Evolutionary conservation across 495 filamentous ascomycete genomes (phyloP).

Genomic region (Xylaria longipes): DNA sequence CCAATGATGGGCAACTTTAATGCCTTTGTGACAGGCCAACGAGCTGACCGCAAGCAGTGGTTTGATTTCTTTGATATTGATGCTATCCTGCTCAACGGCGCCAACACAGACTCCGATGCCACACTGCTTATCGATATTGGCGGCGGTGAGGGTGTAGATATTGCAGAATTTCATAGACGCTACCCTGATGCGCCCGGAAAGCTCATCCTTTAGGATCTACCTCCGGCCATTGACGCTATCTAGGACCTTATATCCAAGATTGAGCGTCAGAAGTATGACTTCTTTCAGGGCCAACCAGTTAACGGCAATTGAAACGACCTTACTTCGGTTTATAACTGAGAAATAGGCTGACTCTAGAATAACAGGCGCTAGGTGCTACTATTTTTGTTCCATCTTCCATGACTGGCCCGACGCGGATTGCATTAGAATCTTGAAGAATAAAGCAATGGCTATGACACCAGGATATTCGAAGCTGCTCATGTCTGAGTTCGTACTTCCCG

Average conservation of each 20-base stretch:
- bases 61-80: conserved; percentile 28
- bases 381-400: conserved; percentile 55
- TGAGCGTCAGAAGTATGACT: conserved; percentile 49
- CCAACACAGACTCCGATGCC: conserved; percentile 35
- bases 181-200: conserved; percentile 46
- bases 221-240: conserved; percentile 46
- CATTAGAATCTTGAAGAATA: conserved; percentile 42
- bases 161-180: conserved; percentile 45
- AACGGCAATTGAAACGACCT: conserved; percentile 39
- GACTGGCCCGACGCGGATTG: conserved; percentile 46
- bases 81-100: conserved; percentile 20
- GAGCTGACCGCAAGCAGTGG: conserved; percentile 23
- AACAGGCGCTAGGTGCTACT: conserved; percentile 54
- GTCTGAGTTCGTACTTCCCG: conserved; percentile 54
- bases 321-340: not conserved
- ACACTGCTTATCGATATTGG: conserved; percentile 60
- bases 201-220: conserved; percentile 54
- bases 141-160: conserved; percentile 53
- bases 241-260: conserved; percentile 21
- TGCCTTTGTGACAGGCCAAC: conserved; percentile 31
- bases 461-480: conserved; percentile 54
- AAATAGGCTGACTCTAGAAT: not conserved
- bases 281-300: conserved; percentile 52
- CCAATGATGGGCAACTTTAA: conserved; percentile 31
- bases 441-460: conserved; percentile 50